A percentile compares a stretch with the other conserved stretches of the same genome.
Conservation (phyloP, 2,329 filamentous ascomycete species). For the Neonectria neomacrospora region DNA sequence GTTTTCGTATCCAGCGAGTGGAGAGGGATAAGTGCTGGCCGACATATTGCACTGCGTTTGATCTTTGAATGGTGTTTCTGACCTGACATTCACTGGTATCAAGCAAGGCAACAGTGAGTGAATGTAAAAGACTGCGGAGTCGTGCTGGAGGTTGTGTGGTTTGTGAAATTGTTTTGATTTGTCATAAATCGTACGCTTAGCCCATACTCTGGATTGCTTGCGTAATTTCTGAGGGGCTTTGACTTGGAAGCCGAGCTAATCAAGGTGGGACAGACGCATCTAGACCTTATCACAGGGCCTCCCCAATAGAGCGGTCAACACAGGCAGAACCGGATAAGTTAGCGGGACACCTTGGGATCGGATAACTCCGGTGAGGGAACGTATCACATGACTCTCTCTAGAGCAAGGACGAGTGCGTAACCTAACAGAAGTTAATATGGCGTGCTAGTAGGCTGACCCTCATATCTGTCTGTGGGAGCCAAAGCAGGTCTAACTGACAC, state of each 20-base stretch:
- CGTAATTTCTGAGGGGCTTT: background rate
- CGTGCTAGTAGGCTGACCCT: no score
- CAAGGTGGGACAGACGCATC: background rate
- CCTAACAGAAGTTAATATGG: no score
- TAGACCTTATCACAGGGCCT: background rate
- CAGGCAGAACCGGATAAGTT: background rate
- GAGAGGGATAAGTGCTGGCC: constrained; percentile 53
- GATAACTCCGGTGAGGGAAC: background rate
- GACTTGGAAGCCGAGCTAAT: background rate
- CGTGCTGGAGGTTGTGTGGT: background rate
- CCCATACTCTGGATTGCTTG: background rate
- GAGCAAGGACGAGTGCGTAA: no score
- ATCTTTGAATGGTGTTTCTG: background rate
- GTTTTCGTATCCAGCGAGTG: constrained; percentile 67
- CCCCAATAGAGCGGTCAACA: background rate
- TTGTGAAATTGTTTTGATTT: background rate
- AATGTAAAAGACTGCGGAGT: background rate
- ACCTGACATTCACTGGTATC: no score
- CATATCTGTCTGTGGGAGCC: no score
- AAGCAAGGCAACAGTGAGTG: background rate
- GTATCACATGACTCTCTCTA: background rate
- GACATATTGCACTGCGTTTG: constrained; percentile 28
- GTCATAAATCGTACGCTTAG: background rate
- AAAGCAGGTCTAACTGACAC: no score
- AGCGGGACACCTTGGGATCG: background rate